Evolutionary conservation across 2,329 filamentous ascomycete genomes (phyloP).

Genomic region (Phialophora macrospora): DNA sequence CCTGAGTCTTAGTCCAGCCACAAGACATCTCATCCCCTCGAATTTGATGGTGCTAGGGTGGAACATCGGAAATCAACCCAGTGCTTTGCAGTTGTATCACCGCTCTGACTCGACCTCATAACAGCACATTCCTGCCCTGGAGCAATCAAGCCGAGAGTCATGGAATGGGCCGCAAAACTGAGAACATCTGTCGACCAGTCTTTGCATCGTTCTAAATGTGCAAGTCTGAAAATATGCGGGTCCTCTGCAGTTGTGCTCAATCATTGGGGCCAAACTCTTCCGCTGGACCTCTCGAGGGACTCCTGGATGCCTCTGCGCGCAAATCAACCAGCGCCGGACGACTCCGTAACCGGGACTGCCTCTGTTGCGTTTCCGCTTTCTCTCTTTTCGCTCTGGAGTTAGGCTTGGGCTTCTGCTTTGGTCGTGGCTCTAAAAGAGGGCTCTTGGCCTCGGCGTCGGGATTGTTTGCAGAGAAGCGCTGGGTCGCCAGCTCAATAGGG

Average conservation of each 20-base stretch:
- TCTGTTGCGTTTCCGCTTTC: not conserved
- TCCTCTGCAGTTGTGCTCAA: conserved; percentile 6
- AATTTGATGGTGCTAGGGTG: not conserved
- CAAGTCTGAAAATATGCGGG: not conserved
- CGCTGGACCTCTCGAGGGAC: conserved; percentile 22
- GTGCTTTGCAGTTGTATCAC: not conserved
- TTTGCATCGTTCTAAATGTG: not conserved
- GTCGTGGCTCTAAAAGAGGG: conserved; percentile 14
- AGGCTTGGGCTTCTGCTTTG: conserved; percentile 9
- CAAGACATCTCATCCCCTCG: not conserved
- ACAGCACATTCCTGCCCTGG: not conserved
- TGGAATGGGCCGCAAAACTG: not conserved
- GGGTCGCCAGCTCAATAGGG: conserved; percentile 28
- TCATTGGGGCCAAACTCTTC: conserved; percentile 10
- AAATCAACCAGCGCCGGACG: conserved; percentile 21
- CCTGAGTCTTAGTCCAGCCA: not conserved
- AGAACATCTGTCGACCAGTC: not conserved
- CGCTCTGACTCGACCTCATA: not conserved
- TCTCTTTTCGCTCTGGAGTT: not conserved
- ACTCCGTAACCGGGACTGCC: conserved; percentile 21
- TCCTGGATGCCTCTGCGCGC: conserved; percentile 19
- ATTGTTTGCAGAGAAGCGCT: conserved; percentile 22
- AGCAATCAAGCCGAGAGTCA: not conserved
- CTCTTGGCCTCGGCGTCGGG: conserved; percentile 18
- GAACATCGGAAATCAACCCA: not conserved